Conservation (phyloP, 1,284 basidiomycete genomes). For the Polyporus tsugae region DNA sequence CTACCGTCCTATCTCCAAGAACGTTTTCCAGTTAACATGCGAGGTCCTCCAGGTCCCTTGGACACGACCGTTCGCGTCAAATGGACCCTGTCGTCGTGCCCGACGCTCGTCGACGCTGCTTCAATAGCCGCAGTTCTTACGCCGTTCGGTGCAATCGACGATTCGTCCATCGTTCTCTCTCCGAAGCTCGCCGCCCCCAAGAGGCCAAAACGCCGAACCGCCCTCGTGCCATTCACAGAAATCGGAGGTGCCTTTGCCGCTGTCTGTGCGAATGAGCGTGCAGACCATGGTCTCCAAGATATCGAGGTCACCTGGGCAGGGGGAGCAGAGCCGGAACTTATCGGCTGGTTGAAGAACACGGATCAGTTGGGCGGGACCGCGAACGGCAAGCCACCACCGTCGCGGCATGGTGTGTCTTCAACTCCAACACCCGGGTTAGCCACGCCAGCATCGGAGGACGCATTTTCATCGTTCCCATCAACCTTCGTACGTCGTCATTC, state of each 20-base stretch:
- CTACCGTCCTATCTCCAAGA: too few relatives aligned
- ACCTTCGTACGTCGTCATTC: conserved; percentile 57
- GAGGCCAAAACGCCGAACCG: conserved; percentile 71
- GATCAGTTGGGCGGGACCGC: conserved; percentile 60
- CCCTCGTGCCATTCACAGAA: conserved; percentile 76
- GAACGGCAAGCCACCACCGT: background rate
- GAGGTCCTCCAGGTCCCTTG: conserved; percentile 68
- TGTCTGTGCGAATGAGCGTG: conserved; percentile 65
- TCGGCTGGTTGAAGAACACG: conserved; percentile 78
- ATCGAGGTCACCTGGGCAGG: conserved; percentile 59
- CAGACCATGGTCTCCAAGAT: conserved; percentile 50
- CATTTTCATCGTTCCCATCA: conserved; percentile 56
- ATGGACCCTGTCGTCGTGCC: conserved; percentile 64
- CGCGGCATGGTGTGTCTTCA: background rate
- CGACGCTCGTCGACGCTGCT: conserved; percentile 58
- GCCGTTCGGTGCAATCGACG: conserved; percentile 69
- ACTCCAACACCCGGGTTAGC: conserved; percentile 5
- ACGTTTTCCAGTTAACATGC: too few relatives aligned
- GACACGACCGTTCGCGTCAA: conserved; percentile 81
- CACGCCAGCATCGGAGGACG: conserved; percentile 11
- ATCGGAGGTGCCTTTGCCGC: conserved; percentile 78
- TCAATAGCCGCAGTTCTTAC: conserved; percentile 60
- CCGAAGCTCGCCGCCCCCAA: conserved; percentile 60
- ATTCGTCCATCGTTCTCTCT: conserved; percentile 68
- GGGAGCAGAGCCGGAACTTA: conserved; percentile 76